Evolutionary conservation across 345 rosid species (phyloP), one percentile per base, ranked within the genome.

Genomic region (Rubroshorea leprosula): DNA sequence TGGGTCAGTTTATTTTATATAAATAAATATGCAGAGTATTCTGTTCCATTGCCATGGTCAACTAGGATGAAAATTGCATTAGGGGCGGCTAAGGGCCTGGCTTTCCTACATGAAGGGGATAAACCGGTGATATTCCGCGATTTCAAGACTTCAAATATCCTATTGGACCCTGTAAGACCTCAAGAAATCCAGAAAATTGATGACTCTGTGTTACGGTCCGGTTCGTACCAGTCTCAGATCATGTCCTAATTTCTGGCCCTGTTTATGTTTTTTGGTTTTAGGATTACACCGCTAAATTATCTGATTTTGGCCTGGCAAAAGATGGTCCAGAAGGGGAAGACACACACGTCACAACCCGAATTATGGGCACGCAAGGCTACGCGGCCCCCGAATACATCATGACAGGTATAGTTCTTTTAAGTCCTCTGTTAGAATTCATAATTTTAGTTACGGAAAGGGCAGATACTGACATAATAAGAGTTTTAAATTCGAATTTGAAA

Each of bases 81-180:
- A 22, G 92, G 83, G 64, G 95, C 97, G 1, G 97, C 95, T 3
- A 82, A 79, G 64, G 95, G 97, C 25, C 64, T 89, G 15, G 95
- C 80, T 45, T 86, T 89, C 64, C 87, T 89, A 11, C 97, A 89
- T 56, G 86, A 74, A 64, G 73, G 69, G 16, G 85, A 86, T 29
- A 83, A 76, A 59, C 95, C 92, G 1, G 88, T 89, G 26, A 89
- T 86, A 50, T 86, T 69, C 64, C 51, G 95, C 17, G 95, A 90
- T 67, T 87, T 90, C 21, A 90, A 90, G 61, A 60, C 97, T 58
- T 87, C 95, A 5, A 86, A 90, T 58, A 76, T 90, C 53, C 60
- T 87, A 47, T 22, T 90, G 46, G 92, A 90, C 66, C 63, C 83
- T 4, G 95, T 90, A 66, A 75, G 82, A 11, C 43, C 35, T 15